A percentile compares a stretch with the other conserved stretches of the same genome.
Evolutionary conservation across 2,329 filamentous ascomycete genomes (phyloP).

Genomic region (Fusarium nurragi): DNA sequence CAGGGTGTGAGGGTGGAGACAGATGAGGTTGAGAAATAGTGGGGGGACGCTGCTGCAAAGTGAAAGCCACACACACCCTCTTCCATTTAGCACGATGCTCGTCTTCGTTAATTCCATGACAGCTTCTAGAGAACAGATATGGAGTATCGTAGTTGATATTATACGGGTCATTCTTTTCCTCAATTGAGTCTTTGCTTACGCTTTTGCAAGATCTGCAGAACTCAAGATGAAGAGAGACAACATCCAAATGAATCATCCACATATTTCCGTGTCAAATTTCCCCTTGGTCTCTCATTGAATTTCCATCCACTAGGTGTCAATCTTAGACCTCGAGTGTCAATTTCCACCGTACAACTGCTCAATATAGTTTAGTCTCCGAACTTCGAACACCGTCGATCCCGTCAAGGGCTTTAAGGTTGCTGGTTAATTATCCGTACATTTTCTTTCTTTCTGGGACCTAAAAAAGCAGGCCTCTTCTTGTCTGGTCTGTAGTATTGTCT

Average conservation of each 20-base stretch:
- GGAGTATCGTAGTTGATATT: neutral
- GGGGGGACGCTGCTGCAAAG: slow-evolving; percentile 4
- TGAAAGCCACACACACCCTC: neutral
- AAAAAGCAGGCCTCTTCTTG: slow-evolving; percentile 32
- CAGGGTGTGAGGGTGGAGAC: slow-evolving; percentile 22
- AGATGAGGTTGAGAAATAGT: slow-evolving; percentile 23
- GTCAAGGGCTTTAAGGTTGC: slow-evolving; percentile 15
- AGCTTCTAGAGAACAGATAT: neutral
- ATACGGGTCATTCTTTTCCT: neutral
- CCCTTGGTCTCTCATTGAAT: slow-evolving; percentile 23
- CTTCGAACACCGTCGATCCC: slow-evolving; percentile 7
- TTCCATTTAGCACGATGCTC: slow-evolving; percentile 8
- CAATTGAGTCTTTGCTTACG: neutral
- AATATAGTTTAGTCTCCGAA: slow-evolving; percentile 30
- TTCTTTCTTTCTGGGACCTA: slow-evolving; percentile 17
- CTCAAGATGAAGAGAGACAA: slow-evolving; percentile 24
- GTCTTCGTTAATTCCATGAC: neutral
- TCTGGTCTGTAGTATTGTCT: neutral
- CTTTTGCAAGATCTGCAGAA: slow-evolving; percentile 16
- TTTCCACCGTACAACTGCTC: neutral
- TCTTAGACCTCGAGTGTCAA: neutral
- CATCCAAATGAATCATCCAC: slow-evolving; percentile 4
- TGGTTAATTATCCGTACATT: slow-evolving; percentile 20
- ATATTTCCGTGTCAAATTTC: slow-evolving; percentile 18
- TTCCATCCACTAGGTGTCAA: slow-evolving; percentile 14